A percentile compares a stretch with the other conserved stretches of the same genome.
Conservation (phyloP, 306 rosid species). For the Trifolium pratense region DNA sequence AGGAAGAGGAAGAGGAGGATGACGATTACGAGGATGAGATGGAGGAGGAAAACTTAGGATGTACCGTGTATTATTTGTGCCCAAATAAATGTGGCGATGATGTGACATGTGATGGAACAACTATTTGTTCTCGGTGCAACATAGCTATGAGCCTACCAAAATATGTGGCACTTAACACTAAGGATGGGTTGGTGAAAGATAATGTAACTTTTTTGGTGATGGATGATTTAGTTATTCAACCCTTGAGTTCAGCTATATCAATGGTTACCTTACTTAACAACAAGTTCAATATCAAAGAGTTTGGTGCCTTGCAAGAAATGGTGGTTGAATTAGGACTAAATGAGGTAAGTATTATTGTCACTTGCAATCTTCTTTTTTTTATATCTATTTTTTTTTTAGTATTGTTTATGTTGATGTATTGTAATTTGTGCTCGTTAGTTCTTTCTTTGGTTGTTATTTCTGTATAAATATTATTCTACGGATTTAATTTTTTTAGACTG, state of each 20-base stretch:
- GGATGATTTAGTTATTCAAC: constrained; percentile 47
- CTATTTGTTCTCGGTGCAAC: neutral
- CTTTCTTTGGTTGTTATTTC: too few relatives aligned
- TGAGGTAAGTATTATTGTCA: constrained; percentile 31
- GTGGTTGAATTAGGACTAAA: constrained; percentile 35
- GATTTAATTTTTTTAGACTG: neutral
- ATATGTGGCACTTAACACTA: neutral
- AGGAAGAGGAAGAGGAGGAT: too few relatives aligned
- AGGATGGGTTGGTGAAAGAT: constrained; percentile 44
- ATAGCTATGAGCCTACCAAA: neutral
- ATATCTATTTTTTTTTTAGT: neutral
- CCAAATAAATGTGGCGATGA: neutral
- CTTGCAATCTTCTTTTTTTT: too few relatives aligned
- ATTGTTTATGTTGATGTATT: too few relatives aligned
- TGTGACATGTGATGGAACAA: neutral
- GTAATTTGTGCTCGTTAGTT: too few relatives aligned
- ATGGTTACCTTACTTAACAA: neutral
- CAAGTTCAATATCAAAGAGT: constrained; percentile 35
- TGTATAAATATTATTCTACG: neutral
- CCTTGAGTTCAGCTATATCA: neutral
- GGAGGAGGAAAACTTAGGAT: neutral
- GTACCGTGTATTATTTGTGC: neutral
- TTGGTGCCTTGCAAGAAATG: constrained; percentile 36
- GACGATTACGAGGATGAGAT: neutral
- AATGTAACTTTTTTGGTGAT: constrained; percentile 47